Evolutionary conservation across 495 filamentous ascomycete species (phyloP).

Genomic region (Parachaetomium inaequale): DNA sequence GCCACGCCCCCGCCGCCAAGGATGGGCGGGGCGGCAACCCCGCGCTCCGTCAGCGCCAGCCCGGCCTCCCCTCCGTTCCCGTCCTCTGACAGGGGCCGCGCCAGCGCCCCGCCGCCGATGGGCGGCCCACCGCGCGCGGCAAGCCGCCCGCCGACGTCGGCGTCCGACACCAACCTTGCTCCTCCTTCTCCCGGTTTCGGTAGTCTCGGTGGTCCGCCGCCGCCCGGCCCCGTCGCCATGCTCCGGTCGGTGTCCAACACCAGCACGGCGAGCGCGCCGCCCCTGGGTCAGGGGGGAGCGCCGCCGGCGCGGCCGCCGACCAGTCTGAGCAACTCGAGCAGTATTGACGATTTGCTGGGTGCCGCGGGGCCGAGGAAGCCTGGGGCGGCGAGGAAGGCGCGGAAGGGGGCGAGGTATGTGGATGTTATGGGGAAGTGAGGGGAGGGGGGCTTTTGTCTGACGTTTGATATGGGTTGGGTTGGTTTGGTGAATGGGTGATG

Average conservation of each 20-base stretch:
- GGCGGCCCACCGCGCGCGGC: conserved; percentile 30
- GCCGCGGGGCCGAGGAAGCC: conserved; percentile 64
- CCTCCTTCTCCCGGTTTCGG: not conserved
- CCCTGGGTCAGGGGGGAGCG: conserved; percentile 29
- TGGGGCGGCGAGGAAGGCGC: conserved; percentile 62
- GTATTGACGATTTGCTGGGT: conserved; percentile 80
- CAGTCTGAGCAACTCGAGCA: conserved; percentile 72
- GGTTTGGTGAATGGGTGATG: not conserved
- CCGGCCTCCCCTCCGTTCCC: conserved; percentile 22
- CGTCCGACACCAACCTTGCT: conserved; percentile 25
- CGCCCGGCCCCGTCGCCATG: conserved; percentile 44
- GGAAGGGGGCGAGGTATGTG: conserved; percentile 80
- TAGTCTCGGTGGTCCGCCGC: conserved; percentile 1
- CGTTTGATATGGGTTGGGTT: not conserved
- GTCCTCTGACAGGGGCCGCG: conserved; percentile 23
- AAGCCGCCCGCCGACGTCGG: conserved; percentile 14
- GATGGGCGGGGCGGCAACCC: conserved; percentile 4
- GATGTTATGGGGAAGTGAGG: conserved; percentile 76
- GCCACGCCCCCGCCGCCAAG: conserved; percentile 50
- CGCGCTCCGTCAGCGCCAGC: conserved; percentile 35
- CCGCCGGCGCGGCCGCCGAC: conserved; percentile 50
- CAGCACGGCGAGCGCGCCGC: conserved; percentile 40
- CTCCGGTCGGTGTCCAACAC: conserved; percentile 41
- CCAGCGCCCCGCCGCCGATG: conserved; percentile 33
- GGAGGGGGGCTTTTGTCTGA: too few species aligned